A percentile compares a stretch with the other conserved stretches of the same genome.
These are phyloP conservation scores for Scenedesmus sp. DNA, from an alignment of 163 green algal genomes.

Conservation along the genomic window DNA sequence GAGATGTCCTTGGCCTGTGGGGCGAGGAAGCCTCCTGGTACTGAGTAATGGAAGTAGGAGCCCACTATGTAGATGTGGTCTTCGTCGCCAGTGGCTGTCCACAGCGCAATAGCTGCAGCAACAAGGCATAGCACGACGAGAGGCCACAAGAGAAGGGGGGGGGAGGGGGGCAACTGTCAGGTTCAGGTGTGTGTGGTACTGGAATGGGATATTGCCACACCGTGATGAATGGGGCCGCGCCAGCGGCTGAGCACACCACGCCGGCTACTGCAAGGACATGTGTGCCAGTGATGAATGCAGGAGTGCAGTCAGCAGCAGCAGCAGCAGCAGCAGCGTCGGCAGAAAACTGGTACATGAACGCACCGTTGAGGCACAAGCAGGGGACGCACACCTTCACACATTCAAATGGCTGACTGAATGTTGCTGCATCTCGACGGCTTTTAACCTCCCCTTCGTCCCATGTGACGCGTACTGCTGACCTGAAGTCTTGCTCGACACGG, in stretches of 20 bases:
- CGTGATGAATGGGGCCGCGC: constrained; percentile 69
- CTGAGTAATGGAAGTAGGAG: constrained; percentile 80
- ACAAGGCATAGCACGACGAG: neutral
- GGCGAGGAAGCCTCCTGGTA: constrained; percentile 62
- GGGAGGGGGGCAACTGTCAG: neutral
- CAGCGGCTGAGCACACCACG: constrained; percentile 72
- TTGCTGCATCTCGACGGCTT: no score
- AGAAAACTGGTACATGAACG: no score
- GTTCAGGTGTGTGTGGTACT: neutral
- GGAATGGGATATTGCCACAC: constrained; percentile 76
- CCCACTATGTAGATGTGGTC: constrained; percentile 73
- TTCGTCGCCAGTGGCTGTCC: constrained; percentile 76
- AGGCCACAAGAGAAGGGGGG: neutral
- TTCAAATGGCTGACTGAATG: no score
- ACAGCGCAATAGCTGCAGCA: constrained; percentile 71
- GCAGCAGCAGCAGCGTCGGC: no score
- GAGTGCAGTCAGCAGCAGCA: neutral
- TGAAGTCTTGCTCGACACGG: no score
- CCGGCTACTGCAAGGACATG: constrained; percentile 45
- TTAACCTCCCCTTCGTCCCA: no score
- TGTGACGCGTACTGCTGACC: no score
- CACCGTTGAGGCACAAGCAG: no score
- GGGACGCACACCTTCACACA: no score
- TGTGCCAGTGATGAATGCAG: neutral
- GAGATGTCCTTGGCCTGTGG: constrained; percentile 70